Evolutionary conservation across 768 basidiomycete species (phyloP), one percentile per base, ranked within the genome.

Genomic region (Serendipita sp.): DNA sequence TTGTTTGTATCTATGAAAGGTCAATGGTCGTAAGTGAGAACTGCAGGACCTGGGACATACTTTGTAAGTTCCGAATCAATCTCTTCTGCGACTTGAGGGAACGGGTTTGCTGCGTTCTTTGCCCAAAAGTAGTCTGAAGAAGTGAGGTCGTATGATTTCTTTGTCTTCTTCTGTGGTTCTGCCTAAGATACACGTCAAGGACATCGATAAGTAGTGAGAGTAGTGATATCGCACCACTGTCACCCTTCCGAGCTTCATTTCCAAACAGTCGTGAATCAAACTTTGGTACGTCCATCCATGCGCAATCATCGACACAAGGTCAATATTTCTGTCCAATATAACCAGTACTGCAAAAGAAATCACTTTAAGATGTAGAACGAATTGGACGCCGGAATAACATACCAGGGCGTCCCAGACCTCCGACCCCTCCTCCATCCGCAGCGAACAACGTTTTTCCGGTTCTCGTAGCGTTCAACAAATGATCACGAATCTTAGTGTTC

Each of bases 211-310:
- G 13, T 34, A 18, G 15, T 8, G 18, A 18, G 16, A 1, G 38
- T 13, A 7, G 38, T 7, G 13, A 15, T 7, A 35, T 67, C 76
- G 68, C 46, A 78, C 78, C 37, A 99, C 86, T 0, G 90, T 84
- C 3, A 99, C 92, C 4, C 95, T 85, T 74, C 98, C 98, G 16
- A 99, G 81, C 74, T 90, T 94, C 79, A 99, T 94, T 65, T 95
- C 89, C 41, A 99, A 83, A 69, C 96, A 98, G 72, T 99, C 96
- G 30, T 95, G 96, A 0, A 98, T 89, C 34, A 99, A 83, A 0
- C 96, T 92, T 75, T 99, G 96, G 70, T 99, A 99, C 45, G 96
- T 98, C 96, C 96, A 99, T 2, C 94, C 94, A 71, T 99, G 96
- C 1, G 89, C 88, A 18, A 99, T 72, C 79, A 94, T 89, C 5